Evolutionary conservation across 495 filamentous ascomycete genomes (phyloP).

Genomic region (Amniculicola lignicola): DNA sequence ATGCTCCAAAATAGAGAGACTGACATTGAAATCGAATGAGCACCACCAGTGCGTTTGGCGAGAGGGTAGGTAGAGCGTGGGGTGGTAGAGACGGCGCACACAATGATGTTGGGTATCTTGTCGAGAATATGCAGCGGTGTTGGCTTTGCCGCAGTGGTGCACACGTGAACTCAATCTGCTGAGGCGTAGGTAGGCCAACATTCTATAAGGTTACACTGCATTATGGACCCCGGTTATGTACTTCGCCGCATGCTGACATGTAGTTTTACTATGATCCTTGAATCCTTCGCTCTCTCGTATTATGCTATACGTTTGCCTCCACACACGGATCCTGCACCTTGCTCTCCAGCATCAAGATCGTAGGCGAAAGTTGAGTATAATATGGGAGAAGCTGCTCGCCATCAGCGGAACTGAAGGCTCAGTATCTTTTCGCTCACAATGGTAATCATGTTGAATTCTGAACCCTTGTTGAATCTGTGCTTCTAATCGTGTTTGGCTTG

Average conservation of each 20-base stretch:
- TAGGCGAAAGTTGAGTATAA: neutral
- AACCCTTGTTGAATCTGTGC: neutral
- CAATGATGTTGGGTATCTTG: conserved; percentile 1
- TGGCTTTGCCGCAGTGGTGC: neutral
- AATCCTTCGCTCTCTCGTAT: neutral
- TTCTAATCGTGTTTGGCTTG: neutral
- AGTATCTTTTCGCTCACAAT: neutral
- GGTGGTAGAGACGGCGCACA: neutral
- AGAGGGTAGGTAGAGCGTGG: neutral
- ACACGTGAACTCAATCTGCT: neutral
- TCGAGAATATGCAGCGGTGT: neutral
- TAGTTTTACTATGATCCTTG: neutral
- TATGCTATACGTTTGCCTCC: too few species aligned
- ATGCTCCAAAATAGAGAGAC: neutral
- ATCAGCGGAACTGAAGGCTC: conserved; percentile 1
- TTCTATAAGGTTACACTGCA: too few species aligned
- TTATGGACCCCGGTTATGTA: too few species aligned
- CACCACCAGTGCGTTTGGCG: neutral
- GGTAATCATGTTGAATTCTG: conserved; percentile 2
- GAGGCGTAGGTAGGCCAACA: neutral
- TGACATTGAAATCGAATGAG: neutral
- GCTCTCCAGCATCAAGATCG: neutral
- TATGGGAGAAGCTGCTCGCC: neutral
- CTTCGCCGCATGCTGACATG: too few species aligned
- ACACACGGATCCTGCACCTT: conserved; percentile 1